Conservation (phyloP, 495 filamentous ascomycete species). For the Aspergillus egyptiacus region DNA sequence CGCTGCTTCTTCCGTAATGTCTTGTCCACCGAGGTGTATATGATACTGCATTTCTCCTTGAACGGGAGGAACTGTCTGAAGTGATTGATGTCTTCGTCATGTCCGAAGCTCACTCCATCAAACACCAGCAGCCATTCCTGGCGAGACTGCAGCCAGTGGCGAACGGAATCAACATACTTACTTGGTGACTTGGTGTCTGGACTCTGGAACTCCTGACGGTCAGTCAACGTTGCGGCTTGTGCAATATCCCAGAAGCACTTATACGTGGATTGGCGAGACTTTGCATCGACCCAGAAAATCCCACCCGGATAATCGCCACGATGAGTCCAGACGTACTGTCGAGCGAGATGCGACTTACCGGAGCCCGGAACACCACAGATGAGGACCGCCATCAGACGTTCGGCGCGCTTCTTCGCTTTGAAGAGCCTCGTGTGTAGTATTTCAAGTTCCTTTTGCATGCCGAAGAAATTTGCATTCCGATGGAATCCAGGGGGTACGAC, state of each 20-base stretch:
- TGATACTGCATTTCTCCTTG: slow-evolving; percentile 60
- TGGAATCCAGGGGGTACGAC: slow-evolving; percentile 71
- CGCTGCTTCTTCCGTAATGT: slow-evolving; percentile 61
- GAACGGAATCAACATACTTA: slow-evolving; percentile 55
- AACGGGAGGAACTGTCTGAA: slow-evolving; percentile 66
- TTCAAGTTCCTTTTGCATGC: slow-evolving; percentile 64
- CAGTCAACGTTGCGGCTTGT: slow-evolving; percentile 52
- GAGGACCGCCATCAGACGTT: slow-evolving; percentile 62
- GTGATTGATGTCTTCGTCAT: slow-evolving; percentile 48
- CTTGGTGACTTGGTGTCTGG: slow-evolving; percentile 39
- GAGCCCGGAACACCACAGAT: slow-evolving; percentile 70
- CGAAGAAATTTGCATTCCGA: slow-evolving; percentile 70
- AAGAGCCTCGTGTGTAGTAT: slow-evolving; percentile 62
- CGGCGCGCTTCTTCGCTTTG: slow-evolving; percentile 53
- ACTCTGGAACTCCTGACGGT: slow-evolving; percentile 32
- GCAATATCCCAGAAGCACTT: slow-evolving; percentile 73
- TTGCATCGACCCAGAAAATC: slow-evolving; percentile 75
- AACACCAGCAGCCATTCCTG: slow-evolving; percentile 70
- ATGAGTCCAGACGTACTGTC: slow-evolving; percentile 71
- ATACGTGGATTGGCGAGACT: slow-evolving; percentile 54
- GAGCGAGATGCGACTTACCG: slow-evolving; percentile 76
- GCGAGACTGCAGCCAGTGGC: slow-evolving; percentile 63
- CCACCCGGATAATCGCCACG: slow-evolving; percentile 63
- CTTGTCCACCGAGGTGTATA: slow-evolving; percentile 69
- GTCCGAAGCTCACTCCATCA: slow-evolving; percentile 66